These are phyloP conservation scores for Talaromyces islandicus DNA, from an alignment of 2,329 filamentous ascomycete species.

Conservation along the genomic window DNA sequence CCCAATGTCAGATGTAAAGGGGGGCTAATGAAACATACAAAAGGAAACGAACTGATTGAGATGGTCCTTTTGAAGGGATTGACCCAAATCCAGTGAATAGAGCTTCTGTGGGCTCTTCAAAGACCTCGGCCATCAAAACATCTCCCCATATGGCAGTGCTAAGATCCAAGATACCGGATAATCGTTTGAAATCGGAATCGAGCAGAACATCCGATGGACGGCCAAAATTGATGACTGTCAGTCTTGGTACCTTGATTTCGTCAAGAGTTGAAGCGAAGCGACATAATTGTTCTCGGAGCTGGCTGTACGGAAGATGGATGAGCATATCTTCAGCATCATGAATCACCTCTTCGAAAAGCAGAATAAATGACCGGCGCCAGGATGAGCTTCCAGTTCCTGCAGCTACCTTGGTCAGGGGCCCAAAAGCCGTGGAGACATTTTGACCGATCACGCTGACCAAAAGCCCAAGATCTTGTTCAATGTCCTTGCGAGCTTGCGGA, in stretches of 20 bases:
- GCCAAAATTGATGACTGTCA: constrained; percentile 48
- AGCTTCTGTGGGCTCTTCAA: constrained; percentile 31
- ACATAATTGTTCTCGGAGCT: constrained; percentile 46
- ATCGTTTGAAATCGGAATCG: constrained; percentile 40
- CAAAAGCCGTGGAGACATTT: constrained; percentile 45
- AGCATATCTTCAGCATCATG: constrained; percentile 56
- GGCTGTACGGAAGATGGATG: constrained; percentile 51
- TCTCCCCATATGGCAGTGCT: constrained; percentile 53
- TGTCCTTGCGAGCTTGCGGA: constrained; percentile 20
- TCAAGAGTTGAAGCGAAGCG: constrained; percentile 43
- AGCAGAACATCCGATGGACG: constrained; percentile 47
- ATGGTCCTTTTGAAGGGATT: constrained; percentile 15
- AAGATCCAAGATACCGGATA: constrained; percentile 49
- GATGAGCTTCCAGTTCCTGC: constrained; percentile 40
- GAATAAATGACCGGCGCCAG: constrained; percentile 50
- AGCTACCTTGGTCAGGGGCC: constrained; percentile 43
- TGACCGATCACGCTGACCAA: constrained; percentile 38
- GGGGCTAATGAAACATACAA: constrained; percentile 22
- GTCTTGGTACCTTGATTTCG: constrained; percentile 44
- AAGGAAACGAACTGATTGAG: constrained; percentile 25
- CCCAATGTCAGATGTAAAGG: neutral
- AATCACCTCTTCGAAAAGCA: constrained; percentile 47
- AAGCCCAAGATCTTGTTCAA: constrained; percentile 31
- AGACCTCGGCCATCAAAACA: constrained; percentile 48
- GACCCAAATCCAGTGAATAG: constrained; percentile 32